Evolutionary conservation across 371 early-diverging fungal genomes (phyloP), one percentile per base, ranked within the genome.

Genomic region (Mortierella sp.): DNA sequence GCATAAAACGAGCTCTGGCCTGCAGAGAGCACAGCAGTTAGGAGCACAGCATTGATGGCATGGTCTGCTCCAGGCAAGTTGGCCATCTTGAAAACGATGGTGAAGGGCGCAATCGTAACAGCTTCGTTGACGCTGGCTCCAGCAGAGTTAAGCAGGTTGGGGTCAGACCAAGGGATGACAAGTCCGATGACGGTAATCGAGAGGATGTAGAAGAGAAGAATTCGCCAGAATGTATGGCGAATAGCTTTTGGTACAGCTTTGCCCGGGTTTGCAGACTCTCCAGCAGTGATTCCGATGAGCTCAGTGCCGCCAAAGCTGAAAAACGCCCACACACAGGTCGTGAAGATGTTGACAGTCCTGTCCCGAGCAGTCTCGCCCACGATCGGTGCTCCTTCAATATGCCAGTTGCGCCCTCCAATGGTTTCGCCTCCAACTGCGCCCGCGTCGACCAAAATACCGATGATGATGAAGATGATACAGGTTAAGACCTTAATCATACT

Each of bases 281-380:
- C 92, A 30, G 90, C 90, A 17, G 93, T 87, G 59, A 93, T 86
- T 66, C 91, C 91, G 23, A 91, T 84, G 19, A 91, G 82, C 78
- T 90, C 93, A 2, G 93, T 92, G 65, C 95, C 95, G 32, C 94
- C 93, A 81, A 93, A 94, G 24, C 91, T 86, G 65, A 93, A 96
- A 48, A 92, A 94, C 6, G 95, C 94, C 54, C 92, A 87, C 23
- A 94, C 80, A 59, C 94, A 91, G 24, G 85, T 86, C 27, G 82
- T 81, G 59, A 89, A 85, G 19, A 93, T 81, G 58, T 89, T 85
- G 59, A 76, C 66, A 27, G 78, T 70, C 54, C 26, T 69, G 2
- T 76, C 78, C 15, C 61, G 60, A 28, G 70, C 54, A 3, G 78
- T 70, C 17, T 90, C 94, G 30, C 78, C 78, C 26, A 89, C 90